These are phyloP conservation scores for Exophiala mesophila DNA, from an alignment of 2,329 filamentous ascomycete species.

Conservation along the genomic window DNA sequence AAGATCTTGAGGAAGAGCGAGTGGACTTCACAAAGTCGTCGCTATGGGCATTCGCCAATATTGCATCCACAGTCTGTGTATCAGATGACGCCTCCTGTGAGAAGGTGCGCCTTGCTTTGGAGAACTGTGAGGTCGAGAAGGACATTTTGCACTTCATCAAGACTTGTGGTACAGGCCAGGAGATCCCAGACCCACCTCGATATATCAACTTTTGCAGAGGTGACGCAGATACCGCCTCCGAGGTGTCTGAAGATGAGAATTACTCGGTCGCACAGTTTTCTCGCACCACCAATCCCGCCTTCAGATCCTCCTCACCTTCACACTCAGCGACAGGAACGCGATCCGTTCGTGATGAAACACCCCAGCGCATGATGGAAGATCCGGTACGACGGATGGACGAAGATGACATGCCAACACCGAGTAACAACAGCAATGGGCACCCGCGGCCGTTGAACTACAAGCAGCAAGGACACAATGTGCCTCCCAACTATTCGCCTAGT, in stretches of 20 bases:
- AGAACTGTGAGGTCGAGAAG: constrained; percentile 94
- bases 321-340: constrained; percentile 72
- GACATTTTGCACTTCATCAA: constrained; percentile 87
- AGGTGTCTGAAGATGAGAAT: constrained; percentile 79
- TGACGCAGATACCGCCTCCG: constrained; percentile 76
- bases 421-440: constrained; percentile 24
- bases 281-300: constrained; percentile 89
- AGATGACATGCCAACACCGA: constrained; percentile 19
- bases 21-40: constrained; percentile 97
- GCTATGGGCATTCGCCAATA: constrained; percentile 96
- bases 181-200: constrained; percentile 93
- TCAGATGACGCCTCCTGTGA: constrained; percentile 96
- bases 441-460: constrained; percentile 25
- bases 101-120: constrained; percentile 86
- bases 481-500: constrained; percentile 49
- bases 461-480: constrained; percentile 27
- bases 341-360: constrained; percentile 9
- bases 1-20: constrained; percentile 95
- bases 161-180: constrained; percentile 85
- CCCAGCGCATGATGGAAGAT: constrained; percentile 21
- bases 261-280: constrained; percentile 97
- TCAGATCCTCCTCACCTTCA: constrained; percentile 91
- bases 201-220: constrained; percentile 99
- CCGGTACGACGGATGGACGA: constrained; percentile 14
- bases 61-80: constrained; percentile 93